These are phyloP conservation scores for Senna siamea DNA, from an alignment of 306 rosid genomes.

Conservation along the genomic window DNA sequence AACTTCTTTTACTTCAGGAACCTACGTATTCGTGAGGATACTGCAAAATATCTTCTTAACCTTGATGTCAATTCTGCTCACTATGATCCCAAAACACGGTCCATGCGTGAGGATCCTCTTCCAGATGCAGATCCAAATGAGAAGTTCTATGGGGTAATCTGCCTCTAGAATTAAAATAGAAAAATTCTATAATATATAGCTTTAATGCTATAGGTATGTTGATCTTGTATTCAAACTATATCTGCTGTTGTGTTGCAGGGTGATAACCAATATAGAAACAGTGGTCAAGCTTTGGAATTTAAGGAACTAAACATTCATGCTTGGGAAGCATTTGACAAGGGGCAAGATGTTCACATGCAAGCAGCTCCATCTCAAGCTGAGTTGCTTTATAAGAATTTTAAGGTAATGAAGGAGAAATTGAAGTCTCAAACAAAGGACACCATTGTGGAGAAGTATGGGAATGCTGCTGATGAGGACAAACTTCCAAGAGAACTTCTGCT, in stretches of 20 bases:
- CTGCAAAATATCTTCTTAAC: conserved; percentile 66
- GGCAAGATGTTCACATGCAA: conserved; percentile 27
- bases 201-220: not conserved
- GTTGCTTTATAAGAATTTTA: conserved; percentile 47
- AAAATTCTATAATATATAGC: not conserved
- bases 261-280: conserved; percentile 32
- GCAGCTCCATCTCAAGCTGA: conserved; percentile 47
- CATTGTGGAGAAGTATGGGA: conserved; percentile 64
- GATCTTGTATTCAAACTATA: not conserved
- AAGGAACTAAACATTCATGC: conserved; percentile 64
- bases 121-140: conserved; percentile 27
- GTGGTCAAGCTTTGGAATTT: conserved; percentile 68
- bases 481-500: conserved; percentile 32
- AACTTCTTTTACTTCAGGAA: conserved; percentile 44
- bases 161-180: not conserved
- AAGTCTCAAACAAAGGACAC: conserved; percentile 35
- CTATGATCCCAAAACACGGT: conserved; percentile 55
- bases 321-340: conserved; percentile 65
- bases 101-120: conserved; percentile 30
- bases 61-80: conserved; percentile 63
- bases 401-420: conserved; percentile 14
- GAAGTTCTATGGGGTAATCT: conserved; percentile 5
- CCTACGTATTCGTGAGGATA: conserved; percentile 65
- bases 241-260: conserved; percentile 39
- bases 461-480: conserved; percentile 50